Evolutionary conservation across 768 basidiomycete species (phyloP), one percentile per base, ranked within the genome.

Genomic region (Amanita phalloides): DNA sequence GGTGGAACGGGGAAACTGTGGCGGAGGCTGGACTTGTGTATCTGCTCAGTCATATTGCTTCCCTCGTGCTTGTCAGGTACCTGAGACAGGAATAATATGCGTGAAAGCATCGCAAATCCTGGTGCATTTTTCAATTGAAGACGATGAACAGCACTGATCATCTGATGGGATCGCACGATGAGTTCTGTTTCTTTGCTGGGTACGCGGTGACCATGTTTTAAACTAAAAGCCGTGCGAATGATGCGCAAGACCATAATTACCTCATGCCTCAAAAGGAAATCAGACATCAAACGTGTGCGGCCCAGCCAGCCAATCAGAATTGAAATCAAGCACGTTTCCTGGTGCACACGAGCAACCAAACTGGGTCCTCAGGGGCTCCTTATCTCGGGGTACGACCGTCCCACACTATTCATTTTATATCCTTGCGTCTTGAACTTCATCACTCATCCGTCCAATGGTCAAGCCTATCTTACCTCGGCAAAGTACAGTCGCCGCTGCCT

Each of bases 21-120:
- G n/a, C n/a, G n/a, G n/a, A n/a, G n/a, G n/a, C n/a, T n/a, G n/a
- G n/a, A n/a, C n/a, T n/a, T n/a, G n/a, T n/a, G n/a, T n/a, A n/a
- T n/a, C n/a, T 71, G 86, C 90, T 10, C 91, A 93, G 58, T 83
- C 83, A 1, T 82, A 73, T 68, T 92, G 90, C 66, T 92, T 94
- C 82, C 82, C n/a, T n/a, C n/a, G n/a, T n/a, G n/a, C n/a, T n/a
- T n/a, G n/a, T n/a, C n/a, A n/a, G n/a, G 13, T 92, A 92, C 65
- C 79, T 20, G 91, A 94, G 59, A 79, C 80, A 55, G 87, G 88
- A 6, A 92, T 89, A 68, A 73, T 92, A 59, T 83, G 73, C 49
- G 78, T 86, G 23, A 82, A 85, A 62, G 87, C 5, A 77, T n/a
- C n/a, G n/a, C n/a, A n/a, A n/a, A n/a, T n/a, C n/a, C n/a, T n/a